Base-by-base conservation (phyloP, 306 rosid species). In the Senna tora region DNA sequence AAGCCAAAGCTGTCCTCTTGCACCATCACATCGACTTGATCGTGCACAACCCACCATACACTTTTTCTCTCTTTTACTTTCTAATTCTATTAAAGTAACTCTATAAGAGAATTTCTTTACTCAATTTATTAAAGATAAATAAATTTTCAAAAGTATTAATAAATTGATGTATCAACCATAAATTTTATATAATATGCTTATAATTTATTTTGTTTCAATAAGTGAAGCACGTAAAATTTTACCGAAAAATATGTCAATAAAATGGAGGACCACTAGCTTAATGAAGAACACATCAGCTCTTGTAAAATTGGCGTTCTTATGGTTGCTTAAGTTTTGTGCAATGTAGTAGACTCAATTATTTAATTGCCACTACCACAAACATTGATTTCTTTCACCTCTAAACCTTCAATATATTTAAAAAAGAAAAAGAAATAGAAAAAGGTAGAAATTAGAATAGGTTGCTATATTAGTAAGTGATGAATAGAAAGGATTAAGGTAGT, bases 1-100 rank as follows among this genome's bases (percentile, higher is more conserved):
- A 91, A 84, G 88, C n/a, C 28, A 60, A 54, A 38, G 19, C 62
- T 28, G 65, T 58, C 42, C 65, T 58, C 43, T 10, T 7, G 21
- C 30, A 34, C 9, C 11, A 4, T 17, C 67, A 5, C 79, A 12
- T 84, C 71, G 71, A 64, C 41, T 69, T 57, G 58, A 16, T 16
- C 60, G 19, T 20, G 52, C 70, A 5, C 13, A 10, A 33, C 42
- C 36, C 21, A 58, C n/a, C 42, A 0, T 15, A 38, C 45, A 67
- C 63, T 36, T 22, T 17, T n/a, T 38, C 49, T 61, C 21, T 36
- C 67, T 13, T 38, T 17, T 2, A 7, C 39, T 36, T 61, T 61
- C 65, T 10, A 20, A 33, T 34, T 34, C 11, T 59, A 8, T 1
- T 5, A 43, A n/a, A n/a, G 9, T 4, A 15, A n/a, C 30, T 25